Evolutionary conservation across 345 rosid genomes (phyloP).

Genomic region (Citrus cavaleriei): DNA sequence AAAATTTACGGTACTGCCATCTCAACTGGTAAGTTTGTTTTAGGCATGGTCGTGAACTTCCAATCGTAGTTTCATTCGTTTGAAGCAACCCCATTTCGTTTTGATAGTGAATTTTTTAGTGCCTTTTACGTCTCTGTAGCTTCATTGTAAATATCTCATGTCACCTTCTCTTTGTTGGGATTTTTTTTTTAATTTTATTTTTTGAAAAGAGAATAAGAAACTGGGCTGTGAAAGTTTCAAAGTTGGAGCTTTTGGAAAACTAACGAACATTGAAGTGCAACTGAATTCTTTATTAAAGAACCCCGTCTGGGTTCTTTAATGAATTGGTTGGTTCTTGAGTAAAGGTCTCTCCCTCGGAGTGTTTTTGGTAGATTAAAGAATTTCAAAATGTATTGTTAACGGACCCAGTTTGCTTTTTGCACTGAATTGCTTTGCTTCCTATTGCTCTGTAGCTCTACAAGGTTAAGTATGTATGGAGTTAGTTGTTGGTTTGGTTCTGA

Average conservation of each 20-base stretch:
- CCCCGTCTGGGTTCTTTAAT: not conserved
- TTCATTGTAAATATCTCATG: not conserved
- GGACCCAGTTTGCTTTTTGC: not conserved
- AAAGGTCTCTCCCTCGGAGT: not conserved
- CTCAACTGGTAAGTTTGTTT: constrained; percentile 28
- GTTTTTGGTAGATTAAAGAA: not conserved
- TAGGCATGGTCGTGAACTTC: not conserved
- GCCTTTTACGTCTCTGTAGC: not conserved
- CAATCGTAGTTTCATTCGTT: not conserved
- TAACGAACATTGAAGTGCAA: not conserved
- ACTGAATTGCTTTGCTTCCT: not conserved
- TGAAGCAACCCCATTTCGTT: not conserved
- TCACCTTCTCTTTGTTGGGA: not conserved
- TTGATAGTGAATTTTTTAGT: not conserved
- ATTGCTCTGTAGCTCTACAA: not conserved
- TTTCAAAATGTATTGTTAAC: not conserved
- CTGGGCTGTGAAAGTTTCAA: not conserved
- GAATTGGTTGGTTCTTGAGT: not conserved
- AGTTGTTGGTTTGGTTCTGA: not conserved
- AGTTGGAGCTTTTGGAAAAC: not conserved
- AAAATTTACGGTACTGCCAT: constrained; percentile 6
- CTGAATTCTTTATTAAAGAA: not conserved
- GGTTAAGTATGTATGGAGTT: not conserved
- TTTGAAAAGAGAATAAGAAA: not conserved
- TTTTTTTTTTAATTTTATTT: not conserved